Percentiles rank a stretch among this genome's conserved stretches.
Conservation (phyloP, 1,139 yeast species). For the Yamadazyma sp. region DNA sequence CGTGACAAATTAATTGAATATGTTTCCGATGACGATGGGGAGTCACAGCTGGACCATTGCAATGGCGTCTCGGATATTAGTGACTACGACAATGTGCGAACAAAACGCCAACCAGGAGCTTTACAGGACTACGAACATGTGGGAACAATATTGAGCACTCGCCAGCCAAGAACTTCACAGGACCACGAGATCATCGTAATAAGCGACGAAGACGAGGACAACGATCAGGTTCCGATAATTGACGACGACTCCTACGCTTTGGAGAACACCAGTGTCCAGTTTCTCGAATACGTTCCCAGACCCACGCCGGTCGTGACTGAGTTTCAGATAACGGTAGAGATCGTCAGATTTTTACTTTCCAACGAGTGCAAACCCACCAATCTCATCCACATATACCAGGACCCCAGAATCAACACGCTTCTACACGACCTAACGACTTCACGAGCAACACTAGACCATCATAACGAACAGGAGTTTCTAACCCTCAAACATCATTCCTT, state of each 20-base stretch:
- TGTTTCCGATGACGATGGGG: background rate
- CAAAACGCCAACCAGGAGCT: too few species aligned
- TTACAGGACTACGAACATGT: too few species aligned
- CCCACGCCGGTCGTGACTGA: conserved; percentile 22
- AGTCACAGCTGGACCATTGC: background rate
- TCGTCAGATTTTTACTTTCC: conserved; percentile 30
- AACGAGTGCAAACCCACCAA: conserved; percentile 21
- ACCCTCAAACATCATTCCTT: conserved; percentile 22
- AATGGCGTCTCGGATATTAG: too few species aligned
- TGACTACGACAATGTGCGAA: too few species aligned
- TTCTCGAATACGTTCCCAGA: background rate
- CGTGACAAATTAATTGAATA: conserved; percentile 1
- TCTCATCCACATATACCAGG: conserved; percentile 26
- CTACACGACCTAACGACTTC: conserved; percentile 23
- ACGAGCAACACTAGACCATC: conserved; percentile 13
- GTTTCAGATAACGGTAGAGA: conserved; percentile 26
- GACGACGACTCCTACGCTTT: too few species aligned
- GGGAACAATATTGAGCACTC: too few species aligned
- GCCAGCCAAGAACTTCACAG: too few species aligned
- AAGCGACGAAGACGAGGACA: conserved; percentile 2
- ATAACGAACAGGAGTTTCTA: conserved; percentile 7
- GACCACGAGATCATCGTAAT: conserved; percentile 1
- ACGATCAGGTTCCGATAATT: too few species aligned
- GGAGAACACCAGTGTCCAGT: background rate
- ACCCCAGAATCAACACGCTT: conserved; percentile 21